These are phyloP conservation scores for Termitomyces sp. DNA, from an alignment of 768 basidiomycete genomes.

Conservation along the genomic window DNA sequence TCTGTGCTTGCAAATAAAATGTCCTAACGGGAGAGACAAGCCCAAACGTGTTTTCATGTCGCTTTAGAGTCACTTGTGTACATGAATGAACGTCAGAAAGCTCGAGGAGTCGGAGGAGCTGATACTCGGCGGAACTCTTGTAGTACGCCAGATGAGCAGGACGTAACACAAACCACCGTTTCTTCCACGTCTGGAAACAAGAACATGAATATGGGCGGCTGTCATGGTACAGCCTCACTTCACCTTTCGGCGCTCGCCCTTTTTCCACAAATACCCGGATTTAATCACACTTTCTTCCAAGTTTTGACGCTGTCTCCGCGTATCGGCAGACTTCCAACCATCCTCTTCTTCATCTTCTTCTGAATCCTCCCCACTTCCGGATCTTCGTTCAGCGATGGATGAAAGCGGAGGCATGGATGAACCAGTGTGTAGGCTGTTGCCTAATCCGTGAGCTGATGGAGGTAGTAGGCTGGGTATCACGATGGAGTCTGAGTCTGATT, in stretches of 20 bases:
- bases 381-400: conserved; percentile 72
- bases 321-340: conserved; percentile 56
- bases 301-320: conserved; percentile 34
- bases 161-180: conserved; percentile 95
- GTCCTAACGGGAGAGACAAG: conserved; percentile 88
- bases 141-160: conserved; percentile 93
- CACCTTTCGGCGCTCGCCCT: conserved; percentile 97
- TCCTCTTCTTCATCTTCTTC: conserved; percentile 68
- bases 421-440: conserved; percentile 21
- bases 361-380: conserved; percentile 69
- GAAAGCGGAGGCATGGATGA: conserved; percentile 50
- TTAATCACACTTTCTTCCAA: conserved; percentile 72
- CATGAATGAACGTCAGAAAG: conserved; percentile 87
- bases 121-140: conserved; percentile 93
- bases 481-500: conserved; percentile 83
- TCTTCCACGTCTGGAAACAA: conserved; percentile 88
- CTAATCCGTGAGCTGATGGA: conserved; percentile 25
- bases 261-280: conserved; percentile 95
- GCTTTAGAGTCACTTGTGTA: conserved; percentile 82
- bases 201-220: conserved; percentile 4
- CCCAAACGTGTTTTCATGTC: conserved; percentile 84
- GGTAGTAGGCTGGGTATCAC: conserved; percentile 47
- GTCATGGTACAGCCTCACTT: conserved; percentile 13
- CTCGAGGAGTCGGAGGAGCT: conserved; percentile 83
- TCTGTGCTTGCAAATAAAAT: conserved; percentile 83